phyloP scores from a whole-genome alignment of 2,329 filamentous ascomycete genomes.

The Chaetothyriales sp. region DNA sequence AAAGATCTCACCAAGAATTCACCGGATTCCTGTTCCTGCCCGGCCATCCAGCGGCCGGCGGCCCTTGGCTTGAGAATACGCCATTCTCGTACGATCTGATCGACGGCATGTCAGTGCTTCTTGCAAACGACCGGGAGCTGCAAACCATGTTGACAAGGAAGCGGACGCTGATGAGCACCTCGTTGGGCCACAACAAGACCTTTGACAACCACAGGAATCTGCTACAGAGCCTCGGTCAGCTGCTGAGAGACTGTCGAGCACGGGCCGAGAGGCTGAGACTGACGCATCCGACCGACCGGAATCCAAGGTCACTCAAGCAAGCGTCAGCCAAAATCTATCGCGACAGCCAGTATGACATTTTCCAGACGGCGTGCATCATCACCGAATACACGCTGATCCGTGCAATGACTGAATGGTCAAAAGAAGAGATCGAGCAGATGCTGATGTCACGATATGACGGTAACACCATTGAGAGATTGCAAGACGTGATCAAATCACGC shows the following conservation, averaged over 20 bases:
- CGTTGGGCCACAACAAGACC: slow-evolving; percentile 2
- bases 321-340: slow-evolving; percentile 29
- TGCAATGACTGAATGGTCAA: slow-evolving; percentile 17
- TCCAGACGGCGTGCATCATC: slow-evolving; percentile 27
- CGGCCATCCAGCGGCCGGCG: slow-evolving; percentile 25
- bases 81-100: slow-evolving; percentile 32
- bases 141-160: slow-evolving; percentile 16
- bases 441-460: slow-evolving; percentile 4
- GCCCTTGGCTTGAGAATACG: slow-evolving; percentile 26
- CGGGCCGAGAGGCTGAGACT: slow-evolving; percentile 26
- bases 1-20: slow-evolving; percentile 22
- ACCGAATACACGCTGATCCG: slow-evolving; percentile 27
- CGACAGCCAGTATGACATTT: slow-evolving; percentile 28
- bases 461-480: slow-evolving; percentile 4
- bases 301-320: slow-evolving; percentile 26
- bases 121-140: slow-evolving; percentile 29
- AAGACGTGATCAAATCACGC: slow-evolving; percentile 5
- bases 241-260: slow-evolving; percentile 28
- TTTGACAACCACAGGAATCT: slow-evolving; percentile 23
- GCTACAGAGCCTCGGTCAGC: slow-evolving; percentile 29
- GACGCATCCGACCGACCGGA: slow-evolving; percentile 11
- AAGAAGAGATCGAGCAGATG: slow-evolving; percentile 4
- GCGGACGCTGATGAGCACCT: slow-evolving; percentile 15
- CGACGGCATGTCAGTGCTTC: slow-evolving; percentile 29
- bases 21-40: slow-evolving; percentile 26